A percentile compares a stretch with the other conserved stretches of the same genome.
Evolutionary conservation across 148 eudicot genomes (phyloP).

Genomic region (Fagopyrum esculentum): DNA sequence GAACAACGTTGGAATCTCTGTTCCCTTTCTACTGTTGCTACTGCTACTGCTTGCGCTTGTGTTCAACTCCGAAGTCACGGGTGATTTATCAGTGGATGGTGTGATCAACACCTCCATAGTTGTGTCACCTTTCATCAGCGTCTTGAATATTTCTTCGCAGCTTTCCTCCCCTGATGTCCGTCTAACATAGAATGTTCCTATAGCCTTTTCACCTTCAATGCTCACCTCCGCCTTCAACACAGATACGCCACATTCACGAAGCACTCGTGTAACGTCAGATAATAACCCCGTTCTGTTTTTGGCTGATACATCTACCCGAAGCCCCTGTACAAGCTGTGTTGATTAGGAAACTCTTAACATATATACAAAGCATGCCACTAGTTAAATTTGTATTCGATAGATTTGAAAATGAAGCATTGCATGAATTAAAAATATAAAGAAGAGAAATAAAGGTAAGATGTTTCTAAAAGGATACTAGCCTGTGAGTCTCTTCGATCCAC

Average conservation of each 20-base stretch:
- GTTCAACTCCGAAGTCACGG: not conserved
- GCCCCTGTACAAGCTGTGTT: slow-evolving; percentile 34
- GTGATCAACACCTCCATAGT: not conserved
- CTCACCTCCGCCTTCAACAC: slow-evolving; percentile 65
- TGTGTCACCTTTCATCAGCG: not conserved
- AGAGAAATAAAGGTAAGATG: too few species aligned
- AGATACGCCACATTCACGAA: slow-evolving; percentile 62
- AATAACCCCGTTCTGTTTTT: slow-evolving; percentile 52
- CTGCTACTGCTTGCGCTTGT: not conserved
- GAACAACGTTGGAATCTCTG: slow-evolving; percentile 19
- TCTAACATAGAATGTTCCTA: not conserved
- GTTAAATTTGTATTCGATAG: too few species aligned
- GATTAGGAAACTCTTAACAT: not conserved
- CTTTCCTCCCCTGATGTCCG: not conserved
- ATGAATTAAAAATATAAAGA: too few species aligned
- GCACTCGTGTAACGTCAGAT: slow-evolving; percentile 61
- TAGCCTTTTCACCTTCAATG: slow-evolving; percentile 21
- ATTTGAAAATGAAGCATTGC: too few species aligned
- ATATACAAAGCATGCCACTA: not conserved
- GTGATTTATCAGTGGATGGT: not conserved
- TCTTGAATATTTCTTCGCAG: not conserved
- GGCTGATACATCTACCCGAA: slow-evolving; percentile 57
- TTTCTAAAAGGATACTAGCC: slow-evolving; percentile 26
- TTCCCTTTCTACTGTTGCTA: not conserved
- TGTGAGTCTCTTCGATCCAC: slow-evolving; percentile 70